Percentiles rank a stretch among this genome's conserved stretches.
Conservation (phyloP, 2,329 filamentous ascomycete species). For the Didymella segeticola region DNA sequence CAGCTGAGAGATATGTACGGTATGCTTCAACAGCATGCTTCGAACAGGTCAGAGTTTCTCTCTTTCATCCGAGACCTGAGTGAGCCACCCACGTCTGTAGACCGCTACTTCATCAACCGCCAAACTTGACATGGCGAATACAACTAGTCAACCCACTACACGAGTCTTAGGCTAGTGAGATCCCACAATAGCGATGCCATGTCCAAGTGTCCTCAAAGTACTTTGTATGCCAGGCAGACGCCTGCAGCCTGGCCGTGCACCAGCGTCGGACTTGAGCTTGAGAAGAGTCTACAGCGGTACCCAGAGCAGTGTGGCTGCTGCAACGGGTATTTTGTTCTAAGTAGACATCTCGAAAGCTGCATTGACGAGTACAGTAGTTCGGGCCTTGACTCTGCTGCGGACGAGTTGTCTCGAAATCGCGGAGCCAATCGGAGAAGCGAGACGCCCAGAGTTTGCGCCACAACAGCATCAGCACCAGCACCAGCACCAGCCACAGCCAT, state of each 20-base stretch:
- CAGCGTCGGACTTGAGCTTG: background rate
- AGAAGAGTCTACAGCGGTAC: too few relatives aligned
- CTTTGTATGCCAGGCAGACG: background rate
- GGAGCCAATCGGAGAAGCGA: slow-evolving; percentile 9
- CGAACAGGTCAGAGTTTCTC: too few relatives aligned
- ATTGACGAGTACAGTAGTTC: slow-evolving; percentile 4
- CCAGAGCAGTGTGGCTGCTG: background rate
- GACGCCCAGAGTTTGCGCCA: slow-evolving; percentile 17
- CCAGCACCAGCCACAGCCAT: slow-evolving; percentile 1
- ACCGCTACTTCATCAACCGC: background rate
- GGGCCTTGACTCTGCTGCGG: slow-evolving; percentile 20
- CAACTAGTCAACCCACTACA: background rate
- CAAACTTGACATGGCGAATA: background rate
- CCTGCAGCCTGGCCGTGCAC: background rate
- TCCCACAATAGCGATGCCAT: background rate
- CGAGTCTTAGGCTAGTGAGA: background rate
- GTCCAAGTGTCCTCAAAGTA: background rate
- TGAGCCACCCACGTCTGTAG: background rate
- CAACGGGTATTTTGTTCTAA: background rate
- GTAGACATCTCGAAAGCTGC: background rate
- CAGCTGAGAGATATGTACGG: too few relatives aligned
- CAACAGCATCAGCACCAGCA: slow-evolving; percentile 5
- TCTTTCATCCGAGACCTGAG: too few relatives aligned
- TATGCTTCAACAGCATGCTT: too few relatives aligned
- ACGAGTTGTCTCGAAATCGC: slow-evolving; percentile 9